Conservation (phyloP, 805 yeast genomes). For the Candida gorgasii region DNA sequence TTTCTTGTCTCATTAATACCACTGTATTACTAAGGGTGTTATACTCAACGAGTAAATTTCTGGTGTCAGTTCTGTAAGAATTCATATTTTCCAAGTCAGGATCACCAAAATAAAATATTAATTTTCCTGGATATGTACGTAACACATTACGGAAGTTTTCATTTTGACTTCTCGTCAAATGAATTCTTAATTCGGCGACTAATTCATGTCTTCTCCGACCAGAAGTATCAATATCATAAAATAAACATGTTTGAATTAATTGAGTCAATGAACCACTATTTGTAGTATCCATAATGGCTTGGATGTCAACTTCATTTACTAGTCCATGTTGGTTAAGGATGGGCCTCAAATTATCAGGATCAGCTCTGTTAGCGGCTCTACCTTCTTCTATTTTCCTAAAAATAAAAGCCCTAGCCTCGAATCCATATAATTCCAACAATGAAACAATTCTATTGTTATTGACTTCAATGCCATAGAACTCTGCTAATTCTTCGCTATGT, state of each 20-base stretch:
- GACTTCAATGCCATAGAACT: background rate
- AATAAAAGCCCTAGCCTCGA: background rate
- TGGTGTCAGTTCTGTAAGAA: background rate
- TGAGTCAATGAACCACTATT: too few relatives aligned
- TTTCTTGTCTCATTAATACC: too few relatives aligned
- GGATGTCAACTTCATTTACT: background rate
- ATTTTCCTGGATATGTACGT: background rate
- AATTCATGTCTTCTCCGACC: background rate
- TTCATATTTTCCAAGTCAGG: background rate
- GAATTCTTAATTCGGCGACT: background rate
- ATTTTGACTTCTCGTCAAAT: background rate
- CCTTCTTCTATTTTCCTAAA: background rate
- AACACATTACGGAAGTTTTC: background rate
- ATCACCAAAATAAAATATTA: background rate
- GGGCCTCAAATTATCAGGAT: background rate
- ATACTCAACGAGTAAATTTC: background rate
- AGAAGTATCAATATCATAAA: too few relatives aligned
- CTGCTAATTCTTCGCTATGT: background rate
- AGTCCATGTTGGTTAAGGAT: background rate
- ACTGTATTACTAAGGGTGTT: too few relatives aligned
- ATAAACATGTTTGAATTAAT: background rate
- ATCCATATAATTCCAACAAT: background rate
- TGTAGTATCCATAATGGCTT: background rate
- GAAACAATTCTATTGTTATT: background rate
- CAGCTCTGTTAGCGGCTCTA: background rate